Conservation (phyloP, 331 rosid species). For the Cydonia oblonga region DNA sequence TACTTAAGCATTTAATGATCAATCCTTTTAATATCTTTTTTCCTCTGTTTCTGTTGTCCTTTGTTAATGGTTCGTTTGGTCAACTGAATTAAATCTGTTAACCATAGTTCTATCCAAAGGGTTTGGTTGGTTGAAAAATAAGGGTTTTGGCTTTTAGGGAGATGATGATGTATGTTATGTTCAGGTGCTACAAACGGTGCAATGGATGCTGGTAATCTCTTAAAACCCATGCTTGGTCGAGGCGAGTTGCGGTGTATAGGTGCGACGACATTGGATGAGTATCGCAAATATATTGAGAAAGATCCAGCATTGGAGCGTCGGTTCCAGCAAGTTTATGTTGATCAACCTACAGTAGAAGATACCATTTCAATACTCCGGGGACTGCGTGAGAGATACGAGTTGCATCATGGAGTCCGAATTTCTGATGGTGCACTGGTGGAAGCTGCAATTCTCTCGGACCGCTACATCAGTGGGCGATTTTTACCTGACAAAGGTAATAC, state of each 20-base stretch:
- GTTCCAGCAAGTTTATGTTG: constrained; percentile 96
- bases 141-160: constrained; percentile 10
- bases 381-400: constrained; percentile 91
- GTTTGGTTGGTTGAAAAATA: background rate
- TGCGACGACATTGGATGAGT: constrained; percentile 92
- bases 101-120: background rate
- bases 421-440: constrained; percentile 95
- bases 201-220: constrained; percentile 98
- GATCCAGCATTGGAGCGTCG: constrained; percentile 98
- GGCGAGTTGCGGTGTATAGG: constrained; percentile 97
- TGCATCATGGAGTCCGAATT: constrained; percentile 98
- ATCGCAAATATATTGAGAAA: constrained; percentile 90
- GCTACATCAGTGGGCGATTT: constrained; percentile 95
- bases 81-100: background rate
- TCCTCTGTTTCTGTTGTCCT: background rate
- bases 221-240: constrained; percentile 99
- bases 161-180: constrained; percentile 3
- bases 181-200: constrained; percentile 97
- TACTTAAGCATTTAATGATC: background rate
- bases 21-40: background rate
- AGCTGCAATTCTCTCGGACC: constrained; percentile 93
- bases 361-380: constrained; percentile 88
- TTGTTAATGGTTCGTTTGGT: background rate
- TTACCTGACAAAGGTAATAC: constrained; percentile 89
- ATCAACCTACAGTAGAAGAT: constrained; percentile 83